These are phyloP conservation scores for Claviceps arundinis DNA, from an alignment of 2,329 filamentous ascomycete genomes.

Conservation along the genomic window DNA sequence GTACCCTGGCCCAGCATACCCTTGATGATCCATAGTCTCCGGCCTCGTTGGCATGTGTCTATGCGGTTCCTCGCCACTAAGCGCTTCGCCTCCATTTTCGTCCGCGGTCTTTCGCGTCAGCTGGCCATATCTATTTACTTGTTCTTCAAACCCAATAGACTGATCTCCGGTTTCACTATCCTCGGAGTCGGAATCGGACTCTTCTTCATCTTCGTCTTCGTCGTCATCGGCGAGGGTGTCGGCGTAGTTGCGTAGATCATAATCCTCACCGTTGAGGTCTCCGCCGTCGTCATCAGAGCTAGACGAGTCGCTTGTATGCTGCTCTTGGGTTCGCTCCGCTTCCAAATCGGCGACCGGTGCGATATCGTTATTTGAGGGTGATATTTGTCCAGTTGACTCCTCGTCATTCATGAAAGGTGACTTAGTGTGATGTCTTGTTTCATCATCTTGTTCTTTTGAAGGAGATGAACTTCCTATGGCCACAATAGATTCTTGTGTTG, in stretches of 20 bases:
- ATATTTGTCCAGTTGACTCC: not conserved
- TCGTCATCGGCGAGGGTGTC: conserved; percentile 11
- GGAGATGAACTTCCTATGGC: conserved; percentile 1
- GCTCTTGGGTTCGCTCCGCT: not conserved
- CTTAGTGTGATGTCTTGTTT: not conserved
- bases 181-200: conserved; percentile 6
- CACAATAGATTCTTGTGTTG: not conserved
- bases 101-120: not conserved
- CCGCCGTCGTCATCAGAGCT: conserved; percentile 12
- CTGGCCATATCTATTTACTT: conserved; percentile 10
- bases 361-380: not conserved
- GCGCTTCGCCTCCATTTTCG: not conserved
- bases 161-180: conserved; percentile 8
- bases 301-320: conserved; percentile 6
- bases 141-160: conserved; percentile 20
- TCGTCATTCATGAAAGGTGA: not conserved
- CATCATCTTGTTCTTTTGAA: not conserved
- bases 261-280: conserved; percentile 20
- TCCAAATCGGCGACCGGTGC: not conserved
- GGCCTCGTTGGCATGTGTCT: not conserved
- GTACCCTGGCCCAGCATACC: conserved; percentile 4
- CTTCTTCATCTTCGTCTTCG: conserved; percentile 13
- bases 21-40: not conserved
- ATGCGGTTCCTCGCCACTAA: not conserved
- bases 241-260: conserved; percentile 21